Base-by-base conservation (phyloP, 805 yeast species). In the Spathaspora sp. region DNA sequence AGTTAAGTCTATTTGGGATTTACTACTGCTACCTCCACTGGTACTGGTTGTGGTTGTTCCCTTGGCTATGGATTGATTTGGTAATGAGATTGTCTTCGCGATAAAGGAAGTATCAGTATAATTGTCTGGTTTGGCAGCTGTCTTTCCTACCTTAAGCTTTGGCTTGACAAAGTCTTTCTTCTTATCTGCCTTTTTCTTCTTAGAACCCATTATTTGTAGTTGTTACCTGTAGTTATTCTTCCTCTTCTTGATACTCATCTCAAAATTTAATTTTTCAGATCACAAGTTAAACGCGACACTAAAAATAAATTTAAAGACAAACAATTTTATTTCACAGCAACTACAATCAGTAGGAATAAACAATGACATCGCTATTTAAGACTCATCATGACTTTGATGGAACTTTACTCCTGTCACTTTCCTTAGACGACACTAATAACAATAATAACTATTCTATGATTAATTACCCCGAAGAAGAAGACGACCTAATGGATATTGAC, bases 141-240 rank as follows among this genome's bases (percentile, higher is more conserved):
- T 74, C 67, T 94, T 94, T 51, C 99, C 99, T 32, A 94, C 97
- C 61, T 80, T 86, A 49, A 94, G 79, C 73, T 89, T 93, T 53
- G 83, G 76, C 66, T 90, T 90, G 49, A 70, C 77, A 64, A 88
- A 88, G 62, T 88, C 96, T 68, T 85, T 86, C 63, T 76, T 77
- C 72, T 86, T 88, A 55, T 85, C 85, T 42, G 75, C 70, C 69
- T 73, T 78, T 71, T 82, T 86, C 66, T 75, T 78, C 59, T 67
- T 81, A 44, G 83, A 82, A n/a, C 65, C 72, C 73, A 69, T 69
- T 11, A n/a, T 42, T 23, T 23, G 26, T 23, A 23, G 26, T 23
- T 23, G 26, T 23, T 17, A 14, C 35, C 4, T 14, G 4, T 5
- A 3, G 4, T 5, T 31, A 31, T 8, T 35, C 40, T 35, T n/a